Evolutionary conservation across 208 protist species (phyloP), one percentile per base, ranked within the genome.

Genomic region (Strigomonas oncopelti): DNA sequence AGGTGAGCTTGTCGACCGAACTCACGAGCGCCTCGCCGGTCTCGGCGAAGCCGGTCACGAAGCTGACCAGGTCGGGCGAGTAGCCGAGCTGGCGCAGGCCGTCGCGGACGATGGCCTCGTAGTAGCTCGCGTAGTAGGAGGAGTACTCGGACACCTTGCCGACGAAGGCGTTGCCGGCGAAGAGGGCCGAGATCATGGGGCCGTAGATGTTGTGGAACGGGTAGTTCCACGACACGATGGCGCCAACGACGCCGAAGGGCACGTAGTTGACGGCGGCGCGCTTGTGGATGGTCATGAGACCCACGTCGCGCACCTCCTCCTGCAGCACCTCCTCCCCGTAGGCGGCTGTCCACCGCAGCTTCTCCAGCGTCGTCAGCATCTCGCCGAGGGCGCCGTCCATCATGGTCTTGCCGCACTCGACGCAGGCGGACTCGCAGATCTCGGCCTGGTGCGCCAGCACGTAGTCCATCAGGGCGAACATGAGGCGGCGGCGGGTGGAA

Each of bases 141-240:
- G 93, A 94, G 68, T 92, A 97, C 81, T 98, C 94, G 22, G 93
- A 97, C 5, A 97, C 91, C 71, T 98, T 97, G 31, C 94, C 87
- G 1, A 98, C 84, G 67, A 96, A 92, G n/a, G 81, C 92, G 74
- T 98, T 98, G 63, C 96, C 96, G 25, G 94, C 80, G 54, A 97
- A 98, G 38, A 98, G 80, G 45, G 92, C 93, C 42, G 95, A 94
- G 69, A 98, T 96, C 82, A 97, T 92, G 65, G 91, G 91, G 25
- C 88, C 90, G 70, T 90, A 93, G 67, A 97, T 91, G 83, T 97
- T 98, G 76, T 98, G 95, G 70, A 98, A 96, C 16, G 97, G 95
- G 78, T 98, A 98, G 80, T 98, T 98, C 90, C 89, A 97, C 61
- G 92, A 93, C 29, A 96, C 88, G 66, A 97, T 96, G 36, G 88